Evolutionary conservation across 768 basidiomycete genomes (phyloP).

Genomic region (Gautieria morchelliformis): DNA sequence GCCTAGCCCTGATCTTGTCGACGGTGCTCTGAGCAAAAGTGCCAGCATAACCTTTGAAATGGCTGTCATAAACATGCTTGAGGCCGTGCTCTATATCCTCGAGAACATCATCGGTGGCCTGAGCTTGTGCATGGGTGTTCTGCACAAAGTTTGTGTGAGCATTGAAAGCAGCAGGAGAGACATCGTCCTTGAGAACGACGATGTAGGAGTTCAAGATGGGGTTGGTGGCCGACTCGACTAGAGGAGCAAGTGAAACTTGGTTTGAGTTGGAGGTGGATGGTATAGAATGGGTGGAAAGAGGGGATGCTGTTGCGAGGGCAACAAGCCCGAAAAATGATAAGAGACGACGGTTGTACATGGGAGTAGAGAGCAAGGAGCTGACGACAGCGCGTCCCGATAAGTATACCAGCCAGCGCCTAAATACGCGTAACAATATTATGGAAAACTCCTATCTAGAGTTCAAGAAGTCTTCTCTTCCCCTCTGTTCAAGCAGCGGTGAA

Average conservation of each 20-base stretch:
- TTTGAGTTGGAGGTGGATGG: neutral
- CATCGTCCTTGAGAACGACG: conserved; percentile 71
- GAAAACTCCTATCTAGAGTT: neutral
- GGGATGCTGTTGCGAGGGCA: conserved; percentile 7
- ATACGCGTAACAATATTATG: neutral
- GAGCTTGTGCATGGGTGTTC: conserved; percentile 44
- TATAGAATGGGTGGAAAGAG: conserved; percentile 9
- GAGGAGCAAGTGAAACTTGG: conserved; percentile 6
- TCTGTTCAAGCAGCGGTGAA: neutral
- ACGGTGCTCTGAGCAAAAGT: conserved; percentile 61
- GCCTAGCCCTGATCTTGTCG: conserved; percentile 67
- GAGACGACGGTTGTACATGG: conserved; percentile 10
- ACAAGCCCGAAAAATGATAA: conserved; percentile 12
- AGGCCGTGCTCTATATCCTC: conserved; percentile 40
- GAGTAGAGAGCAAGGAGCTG: conserved; percentile 10
- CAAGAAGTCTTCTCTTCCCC: neutral
- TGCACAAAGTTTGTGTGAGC: conserved; percentile 78
- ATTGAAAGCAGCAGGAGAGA: conserved; percentile 45
- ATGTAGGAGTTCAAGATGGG: conserved; percentile 90
- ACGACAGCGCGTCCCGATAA: conserved; percentile 8
- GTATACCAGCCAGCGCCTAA: conserved; percentile 7
- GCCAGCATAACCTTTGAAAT: conserved; percentile 71
- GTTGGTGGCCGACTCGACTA: conserved; percentile 37
- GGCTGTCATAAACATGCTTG: conserved; percentile 67
- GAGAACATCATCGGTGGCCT: conserved; percentile 35